These are phyloP conservation scores for Rheum nobile DNA, from an alignment of 148 eudicot species.

Conservation along the genomic window DNA sequence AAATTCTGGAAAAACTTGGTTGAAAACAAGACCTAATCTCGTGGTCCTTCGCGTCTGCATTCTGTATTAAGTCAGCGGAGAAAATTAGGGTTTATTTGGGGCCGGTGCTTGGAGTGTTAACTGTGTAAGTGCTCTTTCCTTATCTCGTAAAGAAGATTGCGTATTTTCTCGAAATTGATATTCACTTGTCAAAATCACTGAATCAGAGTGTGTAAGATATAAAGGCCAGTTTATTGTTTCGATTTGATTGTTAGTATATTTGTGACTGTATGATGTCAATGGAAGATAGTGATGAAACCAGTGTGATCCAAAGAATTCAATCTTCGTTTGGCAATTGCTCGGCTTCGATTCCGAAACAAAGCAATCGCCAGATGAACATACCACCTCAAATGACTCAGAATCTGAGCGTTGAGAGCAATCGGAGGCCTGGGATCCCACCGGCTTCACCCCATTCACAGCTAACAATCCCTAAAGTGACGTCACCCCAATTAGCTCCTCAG, in stretches of 20 bases:
- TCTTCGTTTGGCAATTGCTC: conserved; percentile 26
- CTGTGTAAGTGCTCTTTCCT: background rate
- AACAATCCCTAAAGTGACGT: background rate
- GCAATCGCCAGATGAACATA: conserved; percentile 9
- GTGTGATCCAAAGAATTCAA: conserved; percentile 18
- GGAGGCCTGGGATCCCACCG: conserved; percentile 19
- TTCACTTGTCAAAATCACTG: background rate
- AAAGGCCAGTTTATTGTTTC: background rate
- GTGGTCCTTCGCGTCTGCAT: background rate
- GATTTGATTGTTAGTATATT: background rate
- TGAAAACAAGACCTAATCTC: no score
- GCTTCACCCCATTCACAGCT: conserved; percentile 2
- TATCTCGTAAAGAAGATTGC: background rate
- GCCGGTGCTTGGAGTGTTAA: background rate
- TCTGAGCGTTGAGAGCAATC: conserved; percentile 16
- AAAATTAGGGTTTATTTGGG: conserved; percentile 1
- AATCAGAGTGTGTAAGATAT: no score
- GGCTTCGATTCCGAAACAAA: conserved; percentile 16
- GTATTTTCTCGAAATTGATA: background rate
- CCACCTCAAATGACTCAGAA: conserved; percentile 21
- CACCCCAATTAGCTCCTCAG: conserved; percentile 13
- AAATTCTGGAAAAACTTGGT: background rate
- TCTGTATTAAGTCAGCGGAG: background rate
- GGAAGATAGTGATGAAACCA: conserved; percentile 29
- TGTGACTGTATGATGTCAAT: background rate